These are phyloP conservation scores for Backusella circina DNA, from an alignment of 192 early-diverging fungal genomes.

Conservation along the genomic window DNA sequence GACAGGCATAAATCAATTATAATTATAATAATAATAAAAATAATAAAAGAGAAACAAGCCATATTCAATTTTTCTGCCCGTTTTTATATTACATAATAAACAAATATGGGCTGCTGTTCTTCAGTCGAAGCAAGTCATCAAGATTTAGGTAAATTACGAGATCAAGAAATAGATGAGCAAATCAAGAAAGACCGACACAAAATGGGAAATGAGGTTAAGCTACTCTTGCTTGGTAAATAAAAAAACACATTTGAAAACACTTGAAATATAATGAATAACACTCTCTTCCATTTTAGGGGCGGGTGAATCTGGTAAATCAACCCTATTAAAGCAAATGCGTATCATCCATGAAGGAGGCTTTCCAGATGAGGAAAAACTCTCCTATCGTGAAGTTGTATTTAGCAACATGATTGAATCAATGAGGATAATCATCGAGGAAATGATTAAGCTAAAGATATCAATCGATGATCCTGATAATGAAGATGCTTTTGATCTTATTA, in stretches of 20 bases:
- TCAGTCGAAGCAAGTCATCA: slow-evolving; percentile 56
- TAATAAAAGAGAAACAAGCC: neutral
- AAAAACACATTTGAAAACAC: neutral
- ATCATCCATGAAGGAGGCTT: slow-evolving; percentile 95
- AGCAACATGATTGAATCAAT: slow-evolving; percentile 94
- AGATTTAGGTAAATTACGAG: slow-evolving; percentile 76
- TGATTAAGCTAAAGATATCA: slow-evolving; percentile 80
- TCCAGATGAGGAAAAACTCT: slow-evolving; percentile 80
- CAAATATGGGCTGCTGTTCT: slow-evolving; percentile 83
- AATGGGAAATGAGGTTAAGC: slow-evolving; percentile 90
- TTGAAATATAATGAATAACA: slow-evolving; percentile 4
- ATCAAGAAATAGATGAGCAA: slow-evolving; percentile 89
- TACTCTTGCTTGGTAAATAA: slow-evolving; percentile 80
- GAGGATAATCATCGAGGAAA: slow-evolving; percentile 92
- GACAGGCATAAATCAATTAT: neutral
- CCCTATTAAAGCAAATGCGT: slow-evolving; percentile 99
- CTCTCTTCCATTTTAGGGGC: slow-evolving; percentile 55
- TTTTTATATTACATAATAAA: slow-evolving; percentile 17
- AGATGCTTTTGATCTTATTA: slow-evolving; percentile 81
- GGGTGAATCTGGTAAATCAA: slow-evolving; percentile 96
- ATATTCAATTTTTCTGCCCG: neutral
- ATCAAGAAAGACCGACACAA: slow-evolving; percentile 75
- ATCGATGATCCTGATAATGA: slow-evolving; percentile 60
- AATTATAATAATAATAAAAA: neutral
- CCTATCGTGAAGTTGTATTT: slow-evolving; percentile 94